Conservation (phyloP, 1,284 basidiomycete genomes). For the Rhodotorula sp. region DNA sequence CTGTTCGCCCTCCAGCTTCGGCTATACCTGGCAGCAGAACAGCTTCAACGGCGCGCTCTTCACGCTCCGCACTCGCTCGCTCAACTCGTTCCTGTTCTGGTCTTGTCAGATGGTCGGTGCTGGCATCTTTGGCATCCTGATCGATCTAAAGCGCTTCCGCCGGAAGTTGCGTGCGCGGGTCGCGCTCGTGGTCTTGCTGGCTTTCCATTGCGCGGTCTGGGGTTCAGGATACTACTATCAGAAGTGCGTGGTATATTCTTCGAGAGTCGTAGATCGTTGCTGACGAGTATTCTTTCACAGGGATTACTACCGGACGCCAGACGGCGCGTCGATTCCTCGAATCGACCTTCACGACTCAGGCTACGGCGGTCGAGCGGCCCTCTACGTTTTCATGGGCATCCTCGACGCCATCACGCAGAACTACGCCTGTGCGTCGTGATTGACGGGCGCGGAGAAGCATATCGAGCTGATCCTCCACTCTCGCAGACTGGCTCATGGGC, state of each 20-base stretch:
- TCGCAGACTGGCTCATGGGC: slow-evolving; percentile 48
- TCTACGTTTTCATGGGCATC: slow-evolving; percentile 62
- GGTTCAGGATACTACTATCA: slow-evolving; percentile 70
- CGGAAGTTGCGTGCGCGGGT: slow-evolving; percentile 64
- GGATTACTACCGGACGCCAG: slow-evolving; percentile 60
- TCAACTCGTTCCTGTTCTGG: slow-evolving; percentile 51
- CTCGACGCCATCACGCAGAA: slow-evolving; percentile 64
- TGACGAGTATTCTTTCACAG: not conserved
- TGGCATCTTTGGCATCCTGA: slow-evolving; percentile 61
- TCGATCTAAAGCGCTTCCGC: slow-evolving; percentile 59
- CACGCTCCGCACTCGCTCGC: slow-evolving; percentile 46
- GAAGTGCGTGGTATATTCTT: slow-evolving; percentile 52
- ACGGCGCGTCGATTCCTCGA: slow-evolving; percentile 47
- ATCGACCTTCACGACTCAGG: slow-evolving; percentile 60
- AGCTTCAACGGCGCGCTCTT: slow-evolving; percentile 46
- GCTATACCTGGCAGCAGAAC: slow-evolving; percentile 43
- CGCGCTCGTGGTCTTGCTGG: slow-evolving; percentile 61
- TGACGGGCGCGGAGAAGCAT: no score
- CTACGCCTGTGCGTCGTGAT: slow-evolving; percentile 41
- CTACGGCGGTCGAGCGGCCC: slow-evolving; percentile 58
- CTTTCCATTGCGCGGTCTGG: slow-evolving; percentile 64
- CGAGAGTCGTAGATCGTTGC: no score
- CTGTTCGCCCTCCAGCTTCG: slow-evolving; percentile 17
- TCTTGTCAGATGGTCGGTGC: slow-evolving; percentile 55
- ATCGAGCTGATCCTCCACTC: not conserved